These are phyloP conservation scores for Isoetes taiwanensis DNA, from an alignment of 75 land plant genomes.

Conservation along the genomic window DNA sequence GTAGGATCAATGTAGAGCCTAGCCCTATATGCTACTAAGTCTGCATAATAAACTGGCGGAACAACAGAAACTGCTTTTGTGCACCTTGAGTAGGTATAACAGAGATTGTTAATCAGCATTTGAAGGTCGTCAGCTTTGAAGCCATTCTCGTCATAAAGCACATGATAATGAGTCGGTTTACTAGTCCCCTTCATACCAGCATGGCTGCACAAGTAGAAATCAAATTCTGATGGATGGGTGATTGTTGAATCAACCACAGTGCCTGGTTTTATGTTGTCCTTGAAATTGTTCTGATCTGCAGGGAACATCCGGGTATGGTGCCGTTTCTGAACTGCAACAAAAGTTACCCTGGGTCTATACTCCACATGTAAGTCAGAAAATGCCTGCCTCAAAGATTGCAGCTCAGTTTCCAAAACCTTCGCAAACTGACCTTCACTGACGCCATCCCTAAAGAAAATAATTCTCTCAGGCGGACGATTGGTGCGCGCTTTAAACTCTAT, in stretches of 20 bases:
- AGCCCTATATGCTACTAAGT: conserved; percentile 78
- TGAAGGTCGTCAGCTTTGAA: conserved; percentile 81
- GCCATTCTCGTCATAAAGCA: conserved; percentile 60
- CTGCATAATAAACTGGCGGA: conserved; percentile 87
- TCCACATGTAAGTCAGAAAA: conserved; percentile 12
- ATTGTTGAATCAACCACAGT: conserved; percentile 86
- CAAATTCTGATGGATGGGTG: conserved; percentile 84
- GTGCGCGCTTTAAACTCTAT: conserved; percentile 38
- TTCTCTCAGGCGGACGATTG: conserved; percentile 31
- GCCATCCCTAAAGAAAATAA: conserved; percentile 91
- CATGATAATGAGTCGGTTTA: conserved; percentile 85
- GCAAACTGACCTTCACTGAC: conserved; percentile 87
- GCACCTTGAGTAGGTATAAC: conserved; percentile 72
- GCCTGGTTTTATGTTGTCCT: conserved; percentile 61
- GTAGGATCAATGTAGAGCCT: conserved; percentile 33
- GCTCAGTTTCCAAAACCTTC: conserved; percentile 57
- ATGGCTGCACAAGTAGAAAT: conserved; percentile 87
- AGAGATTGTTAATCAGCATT: conserved; percentile 61
- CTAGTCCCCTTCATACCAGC: conserved; percentile 85
- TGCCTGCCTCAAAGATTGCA: conserved; percentile 50
- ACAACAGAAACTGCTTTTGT: conserved; percentile 79
- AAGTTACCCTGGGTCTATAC: conserved; percentile 63
- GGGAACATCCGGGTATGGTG: conserved; percentile 90
- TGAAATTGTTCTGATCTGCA: conserved; percentile 13
- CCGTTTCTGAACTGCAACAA: conserved; percentile 82